phyloP scores from a whole-genome alignment of 805 yeast genomes.

The Candida ponderosae region DNA sequence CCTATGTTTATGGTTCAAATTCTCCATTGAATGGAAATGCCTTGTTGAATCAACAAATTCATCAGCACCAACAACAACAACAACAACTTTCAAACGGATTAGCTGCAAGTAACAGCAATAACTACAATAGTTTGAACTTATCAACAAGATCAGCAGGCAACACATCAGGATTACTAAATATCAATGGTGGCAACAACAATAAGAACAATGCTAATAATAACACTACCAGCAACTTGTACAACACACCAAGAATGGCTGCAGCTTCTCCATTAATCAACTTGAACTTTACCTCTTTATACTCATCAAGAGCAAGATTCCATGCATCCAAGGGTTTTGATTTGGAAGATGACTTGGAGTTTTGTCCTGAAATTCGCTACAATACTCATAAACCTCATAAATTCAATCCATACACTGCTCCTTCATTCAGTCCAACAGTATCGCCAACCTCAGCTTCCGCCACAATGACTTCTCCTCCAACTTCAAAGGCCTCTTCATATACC shows the following conservation, averaged over 20 bases:
- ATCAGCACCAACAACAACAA: neutral
- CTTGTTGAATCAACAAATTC: neutral
- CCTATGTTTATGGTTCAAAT: neutral
- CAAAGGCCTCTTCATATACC: constrained; percentile 10
- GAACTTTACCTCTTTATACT: constrained; percentile 28
- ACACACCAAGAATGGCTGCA: constrained; percentile 12
- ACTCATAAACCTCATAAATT: constrained; percentile 35
- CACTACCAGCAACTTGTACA: constrained; percentile 2
- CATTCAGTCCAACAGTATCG: constrained; percentile 46
- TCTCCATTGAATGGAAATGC: constrained; percentile 1
- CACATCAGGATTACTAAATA: neutral
- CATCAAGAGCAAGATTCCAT: constrained; percentile 47
- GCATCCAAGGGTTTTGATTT: constrained; percentile 52
- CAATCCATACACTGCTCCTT: constrained; percentile 60
- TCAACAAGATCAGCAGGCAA: constrained; percentile 8
- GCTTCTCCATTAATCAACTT: constrained; percentile 12
- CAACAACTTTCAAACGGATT: no score
- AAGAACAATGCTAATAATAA: neutral
- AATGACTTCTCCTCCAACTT: constrained; percentile 14
- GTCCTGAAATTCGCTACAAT: constrained; percentile 43
- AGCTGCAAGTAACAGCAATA: no score
- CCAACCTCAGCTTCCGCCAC: constrained; percentile 23
- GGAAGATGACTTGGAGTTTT: constrained; percentile 58
- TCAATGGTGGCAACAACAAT: neutral
- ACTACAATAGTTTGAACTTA: constrained; percentile 14